These are phyloP conservation scores for Lactifluus rugatus DNA, from an alignment of 768 basidiomycete species.

Conservation along the genomic window DNA sequence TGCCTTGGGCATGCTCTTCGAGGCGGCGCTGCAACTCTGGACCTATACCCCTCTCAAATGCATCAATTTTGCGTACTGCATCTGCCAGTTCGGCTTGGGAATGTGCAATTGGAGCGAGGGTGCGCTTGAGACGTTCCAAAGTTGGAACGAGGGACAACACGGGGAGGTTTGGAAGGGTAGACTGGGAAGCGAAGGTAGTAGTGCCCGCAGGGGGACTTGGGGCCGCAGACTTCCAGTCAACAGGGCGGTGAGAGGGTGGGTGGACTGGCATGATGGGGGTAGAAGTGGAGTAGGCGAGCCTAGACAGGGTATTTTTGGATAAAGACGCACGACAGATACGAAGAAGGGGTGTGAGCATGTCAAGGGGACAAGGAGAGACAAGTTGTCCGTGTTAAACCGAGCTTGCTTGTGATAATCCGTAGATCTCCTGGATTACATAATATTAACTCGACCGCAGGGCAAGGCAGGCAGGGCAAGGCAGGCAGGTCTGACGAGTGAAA, in stretches of 20 bases:
- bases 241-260: constrained; percentile 31
- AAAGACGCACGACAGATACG: not conserved
- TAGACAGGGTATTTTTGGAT: not conserved
- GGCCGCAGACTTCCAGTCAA: constrained; percentile 64
- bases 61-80: constrained; percentile 54
- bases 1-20: constrained; percentile 40
- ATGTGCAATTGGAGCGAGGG: constrained; percentile 65
- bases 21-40: constrained; percentile 57
- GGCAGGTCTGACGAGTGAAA: too few relatives aligned
- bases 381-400: too few relatives aligned
- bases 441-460: too few relatives aligned
- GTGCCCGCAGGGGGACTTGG: constrained; percentile 42
- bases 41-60: constrained; percentile 38
- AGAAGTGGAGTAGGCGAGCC: not conserved
- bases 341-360: not conserved
- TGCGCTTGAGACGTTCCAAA: constrained; percentile 55
- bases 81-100: constrained; percentile 46
- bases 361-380: too few relatives aligned
- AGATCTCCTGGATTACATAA: too few relatives aligned
- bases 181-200: constrained; percentile 57
- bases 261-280: not conserved
- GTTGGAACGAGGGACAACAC: constrained; percentile 62
- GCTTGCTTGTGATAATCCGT: not conserved
- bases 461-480: too few relatives aligned
- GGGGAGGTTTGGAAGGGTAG: constrained; percentile 59